phyloP scores from a whole-genome alignment of 768 basidiomycete genomes.

The Lactarius evosmus region DNA sequence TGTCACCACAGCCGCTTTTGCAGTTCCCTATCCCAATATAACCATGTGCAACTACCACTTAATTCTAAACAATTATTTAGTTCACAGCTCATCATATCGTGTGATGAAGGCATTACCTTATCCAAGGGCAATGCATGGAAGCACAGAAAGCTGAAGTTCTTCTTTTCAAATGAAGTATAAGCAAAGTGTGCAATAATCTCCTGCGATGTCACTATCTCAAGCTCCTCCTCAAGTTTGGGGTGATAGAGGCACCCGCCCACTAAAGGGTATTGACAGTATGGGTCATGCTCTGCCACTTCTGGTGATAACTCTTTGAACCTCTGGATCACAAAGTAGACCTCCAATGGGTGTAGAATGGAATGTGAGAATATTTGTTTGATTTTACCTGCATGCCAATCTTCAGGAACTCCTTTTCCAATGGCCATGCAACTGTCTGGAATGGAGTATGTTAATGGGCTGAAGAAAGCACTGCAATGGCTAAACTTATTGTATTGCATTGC shows the following conservation, averaged over 20 bases:
- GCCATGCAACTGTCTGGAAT: conserved; percentile 1
- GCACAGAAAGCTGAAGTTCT: conserved; percentile 2
- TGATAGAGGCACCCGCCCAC: conserved; percentile 1
- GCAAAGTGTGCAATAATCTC: conserved; percentile 2
- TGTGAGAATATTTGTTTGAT: conserved; percentile 9
- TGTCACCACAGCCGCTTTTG: too few species aligned
- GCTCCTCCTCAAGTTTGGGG: neutral
- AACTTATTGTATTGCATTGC: neutral
- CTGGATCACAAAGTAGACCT: conserved; percentile 7
- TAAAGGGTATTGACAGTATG: neutral
- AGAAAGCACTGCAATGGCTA: neutral
- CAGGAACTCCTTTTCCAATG: neutral
- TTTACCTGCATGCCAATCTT: conserved; percentile 6
- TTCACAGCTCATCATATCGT: neutral
- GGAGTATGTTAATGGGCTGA: neutral
- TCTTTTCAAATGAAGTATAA: neutral
- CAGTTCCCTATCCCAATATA: too few species aligned
- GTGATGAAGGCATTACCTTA: conserved; percentile 1
- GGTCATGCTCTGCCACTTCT: neutral
- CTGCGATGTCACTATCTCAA: neutral
- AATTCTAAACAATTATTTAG: neutral
- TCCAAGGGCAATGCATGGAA: conserved; percentile 5
- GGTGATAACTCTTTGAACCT: neutral
- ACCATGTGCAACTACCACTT: neutral
- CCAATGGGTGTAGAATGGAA: neutral